phyloP scores from a whole-genome alignment of 345 rosid genomes.

The Pelargonium nanum region DNA sequence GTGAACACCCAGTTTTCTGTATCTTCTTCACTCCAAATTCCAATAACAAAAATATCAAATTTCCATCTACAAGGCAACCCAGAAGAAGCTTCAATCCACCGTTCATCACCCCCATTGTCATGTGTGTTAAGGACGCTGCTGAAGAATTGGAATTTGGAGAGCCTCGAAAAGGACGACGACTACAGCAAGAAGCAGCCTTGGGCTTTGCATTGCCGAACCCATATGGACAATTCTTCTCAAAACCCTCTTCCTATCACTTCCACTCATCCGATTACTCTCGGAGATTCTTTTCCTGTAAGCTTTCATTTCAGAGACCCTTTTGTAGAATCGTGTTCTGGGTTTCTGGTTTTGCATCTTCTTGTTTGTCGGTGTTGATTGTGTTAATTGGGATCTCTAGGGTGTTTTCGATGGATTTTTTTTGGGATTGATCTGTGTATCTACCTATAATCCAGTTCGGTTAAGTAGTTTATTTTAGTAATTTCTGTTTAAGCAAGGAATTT shows the following conservation, averaged over 20 bases:
- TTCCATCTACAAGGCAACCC: background rate
- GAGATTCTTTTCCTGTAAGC: slow-evolving; percentile 32
- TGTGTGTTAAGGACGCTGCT: slow-evolving; percentile 45
- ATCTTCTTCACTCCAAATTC: no score
- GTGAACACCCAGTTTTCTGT: no score
- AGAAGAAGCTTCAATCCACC: background rate
- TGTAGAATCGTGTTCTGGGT: background rate
- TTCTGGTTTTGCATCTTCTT: background rate
- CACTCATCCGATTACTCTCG: slow-evolving; percentile 14
- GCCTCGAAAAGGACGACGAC: slow-evolving; percentile 10
- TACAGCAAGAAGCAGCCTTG: slow-evolving; percentile 17
- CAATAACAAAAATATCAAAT: no score
- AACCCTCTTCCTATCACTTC: slow-evolving; percentile 25
- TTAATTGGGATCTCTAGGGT: background rate
- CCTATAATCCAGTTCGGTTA: no score
- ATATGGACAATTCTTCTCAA: slow-evolving; percentile 29
- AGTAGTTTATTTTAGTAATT: background rate
- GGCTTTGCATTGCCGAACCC: slow-evolving; percentile 37
- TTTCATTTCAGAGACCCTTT: background rate
- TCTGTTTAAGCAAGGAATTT: background rate
- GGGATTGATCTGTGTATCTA: background rate
- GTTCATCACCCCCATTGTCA: slow-evolving; percentile 10
- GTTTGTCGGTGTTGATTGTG: background rate
- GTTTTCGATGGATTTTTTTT: background rate
- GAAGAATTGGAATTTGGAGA: slow-evolving; percentile 25